These are phyloP conservation scores for Middelhovenomyces tepae DNA, from an alignment of 805 yeast genomes.

Conservation along the genomic window DNA sequence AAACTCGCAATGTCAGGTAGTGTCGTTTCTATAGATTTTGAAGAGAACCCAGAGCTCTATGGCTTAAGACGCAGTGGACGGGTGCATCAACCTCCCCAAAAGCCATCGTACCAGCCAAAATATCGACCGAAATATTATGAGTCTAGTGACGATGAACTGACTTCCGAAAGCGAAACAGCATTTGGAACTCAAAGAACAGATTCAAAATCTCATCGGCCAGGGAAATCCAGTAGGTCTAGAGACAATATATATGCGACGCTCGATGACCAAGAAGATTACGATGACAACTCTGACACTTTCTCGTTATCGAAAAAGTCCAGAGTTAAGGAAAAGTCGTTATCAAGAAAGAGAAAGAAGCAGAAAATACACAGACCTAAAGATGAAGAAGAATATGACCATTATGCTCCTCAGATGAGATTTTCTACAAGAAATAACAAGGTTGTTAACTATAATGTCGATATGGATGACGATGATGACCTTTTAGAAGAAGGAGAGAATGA, in stretches of 20 bases:
- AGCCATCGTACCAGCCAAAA: constrained; percentile 11
- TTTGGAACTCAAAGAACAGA: neutral
- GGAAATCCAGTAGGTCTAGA: neutral
- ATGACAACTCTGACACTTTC: constrained; percentile 12
- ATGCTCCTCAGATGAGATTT: constrained; percentile 41
- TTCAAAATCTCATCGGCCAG: constrained; percentile 4
- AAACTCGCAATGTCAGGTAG: too few relatives aligned
- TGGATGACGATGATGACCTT: constrained; percentile 45
- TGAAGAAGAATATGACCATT: constrained; percentile 26
- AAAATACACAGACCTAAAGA: constrained; percentile 19
- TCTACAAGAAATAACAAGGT: constrained; percentile 63
- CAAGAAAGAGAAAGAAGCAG: constrained; percentile 20
- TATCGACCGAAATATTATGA: constrained; percentile 9
- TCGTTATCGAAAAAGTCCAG: constrained; percentile 3
- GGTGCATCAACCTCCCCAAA: constrained; percentile 25
- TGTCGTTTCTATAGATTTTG: too few relatives aligned
- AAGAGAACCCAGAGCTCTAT: constrained; percentile 31
- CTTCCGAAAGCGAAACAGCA: constrained; percentile 5
- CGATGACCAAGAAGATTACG: constrained; percentile 20
- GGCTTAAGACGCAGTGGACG: constrained; percentile 35
- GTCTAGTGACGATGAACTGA: constrained; percentile 20
- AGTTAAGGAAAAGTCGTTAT: constrained; percentile 4
- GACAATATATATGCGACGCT: neutral
- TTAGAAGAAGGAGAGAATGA: constrained; percentile 30
- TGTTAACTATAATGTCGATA: constrained; percentile 73